Evolutionary conservation across 192 early-diverging fungal species (phyloP).

Genomic region (Coemansia sp.): DNA sequence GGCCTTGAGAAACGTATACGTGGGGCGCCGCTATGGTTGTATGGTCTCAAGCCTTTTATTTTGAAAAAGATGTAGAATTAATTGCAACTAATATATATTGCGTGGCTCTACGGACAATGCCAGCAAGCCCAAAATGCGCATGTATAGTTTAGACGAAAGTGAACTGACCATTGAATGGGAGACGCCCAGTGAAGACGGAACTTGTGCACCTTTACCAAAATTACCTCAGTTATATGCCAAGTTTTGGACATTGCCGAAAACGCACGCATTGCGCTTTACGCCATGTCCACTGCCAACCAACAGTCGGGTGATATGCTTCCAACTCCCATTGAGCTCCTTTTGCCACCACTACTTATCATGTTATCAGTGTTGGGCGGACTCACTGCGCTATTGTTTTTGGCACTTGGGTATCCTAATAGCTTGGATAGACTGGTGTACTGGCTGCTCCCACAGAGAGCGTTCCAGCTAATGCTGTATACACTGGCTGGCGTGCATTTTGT

Average conservation of each 20-base stretch:
- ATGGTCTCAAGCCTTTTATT: constrained; percentile 47
- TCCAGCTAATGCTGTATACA: neutral
- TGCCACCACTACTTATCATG: neutral
- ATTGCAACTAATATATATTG: neutral
- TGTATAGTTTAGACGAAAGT: neutral
- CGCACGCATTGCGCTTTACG: neutral
- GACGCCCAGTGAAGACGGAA: neutral
- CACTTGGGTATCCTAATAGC: too few species aligned
- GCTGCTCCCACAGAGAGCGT: neutral
- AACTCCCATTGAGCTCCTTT: neutral
- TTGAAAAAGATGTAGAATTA: constrained; percentile 42
- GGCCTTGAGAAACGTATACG: constrained; percentile 30
- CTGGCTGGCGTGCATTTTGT: neutral
- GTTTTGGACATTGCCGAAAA: neutral
- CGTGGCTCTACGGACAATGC: neutral
- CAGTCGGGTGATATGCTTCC: neutral
- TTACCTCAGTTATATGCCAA: neutral
- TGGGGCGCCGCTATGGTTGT: constrained; percentile 45
- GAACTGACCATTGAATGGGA: neutral
- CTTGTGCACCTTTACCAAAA: too few species aligned
- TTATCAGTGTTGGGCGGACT: neutral
- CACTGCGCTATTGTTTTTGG: too few species aligned
- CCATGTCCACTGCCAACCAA: neutral
- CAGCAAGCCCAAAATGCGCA: neutral
- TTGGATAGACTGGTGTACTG: neutral